A percentile compares a stretch with the other conserved stretches of the same genome.
Evolutionary conservation across 139 green algal genomes (phyloP).

Genomic region (Ostreobium quekettii): DNA sequence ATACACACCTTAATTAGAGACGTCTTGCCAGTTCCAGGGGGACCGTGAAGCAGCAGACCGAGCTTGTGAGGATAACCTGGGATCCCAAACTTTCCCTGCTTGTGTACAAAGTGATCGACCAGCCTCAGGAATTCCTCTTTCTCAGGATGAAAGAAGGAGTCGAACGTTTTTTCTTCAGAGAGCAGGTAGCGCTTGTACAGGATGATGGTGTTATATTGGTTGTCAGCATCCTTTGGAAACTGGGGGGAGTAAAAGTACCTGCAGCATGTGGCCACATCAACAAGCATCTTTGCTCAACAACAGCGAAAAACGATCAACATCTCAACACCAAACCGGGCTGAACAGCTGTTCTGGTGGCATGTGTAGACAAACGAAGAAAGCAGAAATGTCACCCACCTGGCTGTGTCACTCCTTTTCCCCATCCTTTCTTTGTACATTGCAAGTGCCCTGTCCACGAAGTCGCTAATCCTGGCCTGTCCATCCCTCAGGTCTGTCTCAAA

Average conservation of each 20-base stretch:
- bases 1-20: constrained; percentile 81
- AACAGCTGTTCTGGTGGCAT: no score
- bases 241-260: no score
- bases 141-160: constrained; percentile 36
- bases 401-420: background rate
- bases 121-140: constrained; percentile 23
- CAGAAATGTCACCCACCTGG: background rate
- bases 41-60: constrained; percentile 43
- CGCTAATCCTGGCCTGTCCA: constrained; percentile 20
- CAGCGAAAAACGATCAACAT: no score
- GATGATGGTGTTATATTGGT: no score
- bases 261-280: no score
- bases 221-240: no score
- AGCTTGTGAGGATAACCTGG: constrained; percentile 37
- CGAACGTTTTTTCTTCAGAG: constrained; percentile 37
- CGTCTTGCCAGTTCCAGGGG: constrained; percentile 52
- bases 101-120: constrained; percentile 31
- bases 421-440: constrained; percentile 14
- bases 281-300: no score
- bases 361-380: background rate
- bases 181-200: constrained; percentile 24
- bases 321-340: no score
- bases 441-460: constrained; percentile 28
- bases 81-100: constrained; percentile 36
- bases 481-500: constrained; percentile 9